Conservation (phyloP, 805 yeast species). For the Dipodascopsis uninucleata region DNA sequence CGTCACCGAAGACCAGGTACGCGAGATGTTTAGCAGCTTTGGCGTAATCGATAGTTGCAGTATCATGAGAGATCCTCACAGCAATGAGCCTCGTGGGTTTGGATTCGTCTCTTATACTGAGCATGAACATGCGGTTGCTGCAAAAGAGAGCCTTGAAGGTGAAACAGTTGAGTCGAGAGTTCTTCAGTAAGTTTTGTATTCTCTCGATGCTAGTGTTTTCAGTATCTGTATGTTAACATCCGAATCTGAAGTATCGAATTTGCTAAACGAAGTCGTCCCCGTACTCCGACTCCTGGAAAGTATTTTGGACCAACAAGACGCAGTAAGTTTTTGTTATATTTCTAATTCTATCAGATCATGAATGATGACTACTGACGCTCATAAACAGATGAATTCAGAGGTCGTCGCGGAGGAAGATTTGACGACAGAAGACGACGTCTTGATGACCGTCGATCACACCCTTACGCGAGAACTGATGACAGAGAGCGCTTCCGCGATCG, state of each 20-base stretch:
- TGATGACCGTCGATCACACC: conserved; percentile 15
- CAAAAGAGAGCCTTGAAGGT: conserved; percentile 46
- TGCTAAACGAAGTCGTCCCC: conserved; percentile 42
- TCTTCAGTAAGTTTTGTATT: conserved; percentile 30
- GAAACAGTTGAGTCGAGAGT: conserved; percentile 41
- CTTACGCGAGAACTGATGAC: conserved; percentile 10
- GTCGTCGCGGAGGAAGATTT: conserved; percentile 14
- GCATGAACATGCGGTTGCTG: conserved; percentile 46
- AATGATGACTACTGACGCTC: conserved; percentile 1
- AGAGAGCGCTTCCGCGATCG: not conserved
- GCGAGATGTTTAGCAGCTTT: conserved; percentile 32
- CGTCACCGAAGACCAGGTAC: conserved; percentile 32
- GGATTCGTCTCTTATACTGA: conserved; percentile 48
- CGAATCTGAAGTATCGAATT: conserved; percentile 39
- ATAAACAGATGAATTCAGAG: too few relatives aligned
- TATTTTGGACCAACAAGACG: conserved; percentile 33
- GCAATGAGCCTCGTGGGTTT: conserved; percentile 48
- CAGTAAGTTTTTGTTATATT: conserved; percentile 1
- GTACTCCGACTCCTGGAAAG: conserved; percentile 40
- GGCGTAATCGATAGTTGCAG: conserved; percentile 36
- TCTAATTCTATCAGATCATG: not conserved
- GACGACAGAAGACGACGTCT: too few relatives aligned
- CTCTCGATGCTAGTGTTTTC: not conserved
- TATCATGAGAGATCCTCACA: conserved; percentile 46
- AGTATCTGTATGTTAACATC: not conserved